Evolutionary conservation across 257 asterid species (phyloP).

Genomic region (Leptodermis oblonga): DNA sequence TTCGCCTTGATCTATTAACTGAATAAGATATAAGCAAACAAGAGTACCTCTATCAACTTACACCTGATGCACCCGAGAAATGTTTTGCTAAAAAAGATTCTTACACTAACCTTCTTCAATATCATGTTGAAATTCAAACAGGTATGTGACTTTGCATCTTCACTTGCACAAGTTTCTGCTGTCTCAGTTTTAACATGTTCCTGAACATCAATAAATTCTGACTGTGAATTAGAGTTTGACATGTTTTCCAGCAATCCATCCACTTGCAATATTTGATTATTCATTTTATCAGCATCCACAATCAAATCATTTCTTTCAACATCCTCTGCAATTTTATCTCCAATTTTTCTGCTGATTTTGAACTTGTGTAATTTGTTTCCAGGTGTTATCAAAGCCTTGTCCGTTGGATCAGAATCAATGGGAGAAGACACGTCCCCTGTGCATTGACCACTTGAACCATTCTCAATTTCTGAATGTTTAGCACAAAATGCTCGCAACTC

Average conservation of each 20-base stretch:
- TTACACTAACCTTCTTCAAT: constrained; percentile 66
- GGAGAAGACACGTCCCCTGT: constrained; percentile 34
- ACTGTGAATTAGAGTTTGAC: constrained; percentile 34
- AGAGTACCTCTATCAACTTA: not conserved
- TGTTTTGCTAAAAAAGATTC: not conserved
- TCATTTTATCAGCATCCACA: constrained; percentile 32
- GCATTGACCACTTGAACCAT: constrained; percentile 38
- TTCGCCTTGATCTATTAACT: constrained; percentile 82
- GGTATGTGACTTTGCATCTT: constrained; percentile 32
- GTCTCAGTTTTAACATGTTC: constrained; percentile 29
- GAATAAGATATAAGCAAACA: constrained; percentile 17
- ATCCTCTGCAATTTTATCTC: constrained; percentile 24
- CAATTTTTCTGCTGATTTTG: constrained; percentile 30
- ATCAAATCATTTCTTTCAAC: constrained; percentile 31
- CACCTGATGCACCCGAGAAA: not conserved
- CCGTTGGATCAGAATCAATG: constrained; percentile 44
- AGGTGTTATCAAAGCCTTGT: constrained; percentile 17
- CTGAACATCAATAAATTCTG: constrained; percentile 35
- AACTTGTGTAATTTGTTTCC: constrained; percentile 23
- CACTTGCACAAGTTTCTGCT: constrained; percentile 30
- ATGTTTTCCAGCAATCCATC: constrained; percentile 32
- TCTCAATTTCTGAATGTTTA: constrained; percentile 75
- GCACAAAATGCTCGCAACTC: constrained; percentile 95
- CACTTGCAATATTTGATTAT: constrained; percentile 34
- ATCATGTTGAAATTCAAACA: constrained; percentile 43